Conservation (phyloP, 2,329 filamentous ascomycete genomes). For the Paecilomyces sp. region DNA sequence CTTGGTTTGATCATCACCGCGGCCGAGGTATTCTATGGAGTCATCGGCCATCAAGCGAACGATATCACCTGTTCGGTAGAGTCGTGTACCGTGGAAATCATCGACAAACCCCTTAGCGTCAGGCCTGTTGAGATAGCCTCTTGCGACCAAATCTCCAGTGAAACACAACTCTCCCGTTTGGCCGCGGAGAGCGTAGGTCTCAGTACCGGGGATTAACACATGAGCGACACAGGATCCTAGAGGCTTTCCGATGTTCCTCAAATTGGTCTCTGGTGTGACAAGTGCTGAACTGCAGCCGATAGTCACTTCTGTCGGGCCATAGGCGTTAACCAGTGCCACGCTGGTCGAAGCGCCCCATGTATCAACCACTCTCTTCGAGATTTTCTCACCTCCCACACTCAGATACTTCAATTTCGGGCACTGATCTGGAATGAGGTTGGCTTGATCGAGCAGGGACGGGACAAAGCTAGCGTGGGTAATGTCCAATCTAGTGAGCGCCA, state of each 20-base stretch:
- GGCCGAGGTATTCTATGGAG: slow-evolving; percentile 64
- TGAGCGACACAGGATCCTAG: slow-evolving; percentile 17
- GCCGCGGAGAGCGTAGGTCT: slow-evolving; percentile 16
- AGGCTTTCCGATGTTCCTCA: slow-evolving; percentile 24
- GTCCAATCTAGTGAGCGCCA: slow-evolving; percentile 17
- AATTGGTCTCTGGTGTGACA: slow-evolving; percentile 15
- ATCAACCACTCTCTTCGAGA: slow-evolving; percentile 23
- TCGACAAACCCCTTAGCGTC: slow-evolving; percentile 16
- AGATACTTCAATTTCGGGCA: slow-evolving; percentile 21
- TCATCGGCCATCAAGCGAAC: slow-evolving; percentile 71
- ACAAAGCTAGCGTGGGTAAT: slow-evolving; percentile 25
- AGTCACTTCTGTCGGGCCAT: slow-evolving; percentile 29
- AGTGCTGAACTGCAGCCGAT: slow-evolving; percentile 24
- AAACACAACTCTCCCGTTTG: slow-evolving; percentile 23
- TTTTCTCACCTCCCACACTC: slow-evolving; percentile 29
- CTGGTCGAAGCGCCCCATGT: slow-evolving; percentile 19
- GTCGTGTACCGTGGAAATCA: slow-evolving; percentile 24
- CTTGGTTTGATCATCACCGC: slow-evolving; percentile 76
- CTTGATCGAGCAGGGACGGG: slow-evolving; percentile 18
- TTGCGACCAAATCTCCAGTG: slow-evolving; percentile 19
- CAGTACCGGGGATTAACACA: slow-evolving; percentile 19
- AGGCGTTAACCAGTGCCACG: slow-evolving; percentile 22
- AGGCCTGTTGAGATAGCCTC: slow-evolving; percentile 21
- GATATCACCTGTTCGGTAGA: slow-evolving; percentile 78
- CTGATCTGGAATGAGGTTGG: slow-evolving; percentile 13